A percentile compares a stretch with the other conserved stretches of the same genome.
Evolutionary conservation across 179 eudicot genomes (phyloP).

Genomic region (Vitellaria paradoxa): DNA sequence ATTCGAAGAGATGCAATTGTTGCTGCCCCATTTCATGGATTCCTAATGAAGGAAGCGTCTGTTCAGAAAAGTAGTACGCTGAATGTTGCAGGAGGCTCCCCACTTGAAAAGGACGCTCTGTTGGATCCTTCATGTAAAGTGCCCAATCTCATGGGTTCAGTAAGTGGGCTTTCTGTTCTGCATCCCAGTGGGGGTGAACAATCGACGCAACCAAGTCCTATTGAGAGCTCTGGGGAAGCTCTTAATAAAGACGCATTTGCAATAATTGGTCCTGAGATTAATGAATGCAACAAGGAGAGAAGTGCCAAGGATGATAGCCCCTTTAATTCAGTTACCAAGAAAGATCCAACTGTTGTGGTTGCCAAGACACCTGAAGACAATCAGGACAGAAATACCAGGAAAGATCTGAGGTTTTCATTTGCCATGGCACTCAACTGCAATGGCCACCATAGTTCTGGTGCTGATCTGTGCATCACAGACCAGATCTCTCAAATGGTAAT

Average conservation of each 20-base stretch:
- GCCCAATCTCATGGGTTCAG: not conserved
- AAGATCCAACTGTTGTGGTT: not conserved
- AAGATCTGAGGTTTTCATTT: conserved; percentile 13
- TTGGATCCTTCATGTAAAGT: conserved; percentile 1
- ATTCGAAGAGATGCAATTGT: too few relatives aligned
- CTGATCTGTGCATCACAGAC: not conserved
- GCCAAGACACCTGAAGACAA: not conserved
- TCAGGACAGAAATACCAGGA: conserved; percentile 5
- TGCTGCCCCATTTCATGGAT: conserved; percentile 17
- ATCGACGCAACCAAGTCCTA: not conserved
- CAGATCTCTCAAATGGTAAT: conserved; percentile 18
- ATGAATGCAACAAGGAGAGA: conserved; percentile 4
- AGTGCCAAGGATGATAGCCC: conserved; percentile 11
- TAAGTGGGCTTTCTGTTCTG: not conserved
- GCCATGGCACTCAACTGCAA: conserved; percentile 2
- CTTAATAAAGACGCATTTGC: not conserved
- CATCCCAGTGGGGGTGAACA: conserved; percentile 10
- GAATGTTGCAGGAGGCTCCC: conserved; percentile 16
- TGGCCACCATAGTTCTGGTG: conserved; percentile 14
- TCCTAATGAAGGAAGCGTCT: conserved; percentile 21
- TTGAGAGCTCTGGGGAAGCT: not conserved
- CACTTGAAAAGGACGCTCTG: conserved; percentile 17
- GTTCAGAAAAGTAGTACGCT: conserved; percentile 19
- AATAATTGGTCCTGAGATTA: conserved; percentile 6
- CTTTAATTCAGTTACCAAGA: conserved; percentile 1